Conservation (phyloP, 1,284 basidiomycete species). For the Sphaerobolus stellatus region DNA sequence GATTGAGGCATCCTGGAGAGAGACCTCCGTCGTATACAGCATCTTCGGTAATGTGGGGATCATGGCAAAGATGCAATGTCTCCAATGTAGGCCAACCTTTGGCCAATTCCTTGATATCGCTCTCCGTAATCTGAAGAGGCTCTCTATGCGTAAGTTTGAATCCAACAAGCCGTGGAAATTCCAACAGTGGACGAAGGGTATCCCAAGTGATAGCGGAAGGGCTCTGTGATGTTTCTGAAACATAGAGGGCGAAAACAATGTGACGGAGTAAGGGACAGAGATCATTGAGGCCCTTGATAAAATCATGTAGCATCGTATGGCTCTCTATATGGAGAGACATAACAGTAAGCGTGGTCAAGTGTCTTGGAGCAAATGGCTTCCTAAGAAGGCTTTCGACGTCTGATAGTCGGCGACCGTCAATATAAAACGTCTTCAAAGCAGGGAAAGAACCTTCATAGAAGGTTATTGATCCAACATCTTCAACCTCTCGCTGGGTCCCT, state of each 20-base stretch:
- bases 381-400: conserved; percentile 49
- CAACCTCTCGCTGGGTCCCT: conserved; percentile 43
- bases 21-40: conserved; percentile 40
- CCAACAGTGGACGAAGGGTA: conserved; percentile 49
- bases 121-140: conserved; percentile 46
- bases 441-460: conserved; percentile 54
- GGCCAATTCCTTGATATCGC: conserved; percentile 51
- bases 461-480: conserved; percentile 48
- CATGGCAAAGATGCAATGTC: conserved; percentile 47
- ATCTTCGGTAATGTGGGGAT: conserved; percentile 34
- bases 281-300: conserved; percentile 45
- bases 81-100: conserved; percentile 49
- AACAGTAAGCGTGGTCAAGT: conserved; percentile 51
- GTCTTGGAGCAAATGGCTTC: conserved; percentile 43
- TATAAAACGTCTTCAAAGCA: conserved; percentile 42
- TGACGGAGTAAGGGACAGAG: conserved; percentile 46
- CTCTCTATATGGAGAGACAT: conserved; percentile 45
- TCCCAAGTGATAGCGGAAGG: conserved; percentile 41
- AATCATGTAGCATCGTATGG: conserved; percentile 39
- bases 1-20: conserved; percentile 49
- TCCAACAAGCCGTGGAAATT: conserved; percentile 41
- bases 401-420: conserved; percentile 32
- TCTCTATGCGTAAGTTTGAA: conserved; percentile 55
- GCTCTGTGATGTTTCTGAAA: conserved; percentile 20
- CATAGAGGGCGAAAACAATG: conserved; percentile 23